Evolutionary conservation across 2,329 filamentous ascomycete species (phyloP).

Genomic region (Penicillium sp.): DNA sequence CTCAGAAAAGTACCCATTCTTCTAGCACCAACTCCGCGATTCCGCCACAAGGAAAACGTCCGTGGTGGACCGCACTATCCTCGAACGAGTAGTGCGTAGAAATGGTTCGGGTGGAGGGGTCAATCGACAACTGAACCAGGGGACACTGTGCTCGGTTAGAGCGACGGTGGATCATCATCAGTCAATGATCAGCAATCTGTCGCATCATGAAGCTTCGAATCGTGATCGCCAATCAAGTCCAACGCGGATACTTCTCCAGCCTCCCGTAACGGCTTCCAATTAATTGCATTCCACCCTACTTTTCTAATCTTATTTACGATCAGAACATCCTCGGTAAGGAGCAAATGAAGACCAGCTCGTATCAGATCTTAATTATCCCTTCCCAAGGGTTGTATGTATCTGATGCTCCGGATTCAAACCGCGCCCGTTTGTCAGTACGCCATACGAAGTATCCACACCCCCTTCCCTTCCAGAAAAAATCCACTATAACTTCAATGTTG

Average conservation of each 20-base stretch:
- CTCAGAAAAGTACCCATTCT: not conserved
- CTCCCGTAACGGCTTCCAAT: constrained; percentile 4
- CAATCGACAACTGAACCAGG: not conserved
- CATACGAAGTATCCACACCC: not conserved
- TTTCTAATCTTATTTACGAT: constrained; percentile 3
- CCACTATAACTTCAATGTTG: not conserved
- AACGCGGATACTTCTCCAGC: constrained; percentile 4
- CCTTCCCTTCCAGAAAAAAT: constrained; percentile 1
- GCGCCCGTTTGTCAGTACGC: constrained; percentile 13
- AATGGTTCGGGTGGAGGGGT: constrained; percentile 1
- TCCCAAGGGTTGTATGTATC: not conserved
- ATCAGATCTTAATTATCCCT: not conserved
- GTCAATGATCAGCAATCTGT: constrained; percentile 18
- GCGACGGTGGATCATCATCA: constrained; percentile 16
- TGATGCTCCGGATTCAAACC: constrained; percentile 2
- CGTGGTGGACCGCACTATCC: constrained; percentile 8
- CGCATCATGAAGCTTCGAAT: constrained; percentile 13
- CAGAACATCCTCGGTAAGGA: constrained; percentile 9
- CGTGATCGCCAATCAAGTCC: constrained; percentile 11
- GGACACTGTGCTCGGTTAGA: constrained; percentile 4
- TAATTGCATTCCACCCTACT: not conserved
- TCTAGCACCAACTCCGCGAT: constrained; percentile 12
- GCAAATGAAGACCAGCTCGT: not conserved
- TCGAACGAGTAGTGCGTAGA: not conserved
- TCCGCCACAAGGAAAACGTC: constrained; percentile 19